Evolutionary conservation across 2,329 filamentous ascomycete species (phyloP).

Genomic region (Monosporascus cannonballus): DNA sequence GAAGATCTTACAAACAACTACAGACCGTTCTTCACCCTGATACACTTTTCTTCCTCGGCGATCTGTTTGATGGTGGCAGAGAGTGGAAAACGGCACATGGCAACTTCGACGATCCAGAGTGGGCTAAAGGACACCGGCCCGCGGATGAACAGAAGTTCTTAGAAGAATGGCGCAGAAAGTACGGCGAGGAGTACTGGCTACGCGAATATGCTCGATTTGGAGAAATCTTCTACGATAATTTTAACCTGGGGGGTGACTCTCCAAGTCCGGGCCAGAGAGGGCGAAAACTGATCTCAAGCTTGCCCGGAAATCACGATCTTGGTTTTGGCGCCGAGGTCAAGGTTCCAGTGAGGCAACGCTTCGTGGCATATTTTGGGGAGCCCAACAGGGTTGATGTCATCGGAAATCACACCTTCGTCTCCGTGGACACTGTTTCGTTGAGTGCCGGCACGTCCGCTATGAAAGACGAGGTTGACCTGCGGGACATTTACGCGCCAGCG

Average conservation of each 20-base stretch:
- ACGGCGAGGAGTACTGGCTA: slow-evolving; percentile 79
- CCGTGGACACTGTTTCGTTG: slow-evolving; percentile 80
- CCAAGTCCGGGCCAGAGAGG: slow-evolving; percentile 57
- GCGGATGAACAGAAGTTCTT: slow-evolving; percentile 47
- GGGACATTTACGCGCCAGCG: slow-evolving; percentile 67
- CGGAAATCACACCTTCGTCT: slow-evolving; percentile 93
- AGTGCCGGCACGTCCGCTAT: slow-evolving; percentile 60
- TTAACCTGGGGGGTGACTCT: slow-evolving; percentile 50
- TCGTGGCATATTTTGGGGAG: slow-evolving; percentile 83
- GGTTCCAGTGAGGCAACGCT: slow-evolving; percentile 71
- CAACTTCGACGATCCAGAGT: slow-evolving; percentile 52
- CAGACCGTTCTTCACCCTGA: slow-evolving; percentile 75
- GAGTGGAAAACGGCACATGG: slow-evolving; percentile 79
- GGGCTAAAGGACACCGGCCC: slow-evolving; percentile 47
- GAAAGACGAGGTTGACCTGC: slow-evolving; percentile 44
- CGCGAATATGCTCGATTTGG: slow-evolving; percentile 80
- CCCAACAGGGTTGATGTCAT: slow-evolving; percentile 87
- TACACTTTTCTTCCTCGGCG: slow-evolving; percentile 84
- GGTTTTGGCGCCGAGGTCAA: slow-evolving; percentile 87
- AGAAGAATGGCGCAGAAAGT: slow-evolving; percentile 65
- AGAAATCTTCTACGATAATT: slow-evolving; percentile 73
- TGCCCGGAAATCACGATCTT: slow-evolving; percentile 93
- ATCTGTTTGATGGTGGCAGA: slow-evolving; percentile 90
- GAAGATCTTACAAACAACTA: slow-evolving; percentile 72
- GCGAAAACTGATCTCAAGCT: slow-evolving; percentile 72